These are phyloP conservation scores for Nymphaea colorata DNA, from an alignment of 164 flowering plant species.

Conservation along the genomic window DNA sequence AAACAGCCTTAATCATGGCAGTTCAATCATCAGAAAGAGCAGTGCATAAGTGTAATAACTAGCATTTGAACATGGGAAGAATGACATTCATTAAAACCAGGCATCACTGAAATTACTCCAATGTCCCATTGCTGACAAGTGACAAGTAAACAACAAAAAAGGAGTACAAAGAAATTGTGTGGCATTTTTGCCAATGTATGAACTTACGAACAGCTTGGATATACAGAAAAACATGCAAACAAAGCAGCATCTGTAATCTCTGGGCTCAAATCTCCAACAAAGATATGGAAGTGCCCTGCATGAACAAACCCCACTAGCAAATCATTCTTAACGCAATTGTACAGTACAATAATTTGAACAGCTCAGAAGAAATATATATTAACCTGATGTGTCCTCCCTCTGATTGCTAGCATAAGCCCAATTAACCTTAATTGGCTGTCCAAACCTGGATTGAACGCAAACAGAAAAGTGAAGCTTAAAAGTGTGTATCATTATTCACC, in stretches of 20 bases:
- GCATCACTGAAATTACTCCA: too few species aligned
- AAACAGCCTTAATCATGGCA: too few species aligned
- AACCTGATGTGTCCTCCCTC: constrained; percentile 66
- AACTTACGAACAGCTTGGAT: constrained; percentile 92
- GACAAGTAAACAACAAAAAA: too few species aligned
- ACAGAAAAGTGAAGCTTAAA: not conserved
- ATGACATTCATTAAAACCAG: too few species aligned
- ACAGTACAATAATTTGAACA: not conserved
- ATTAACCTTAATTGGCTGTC: constrained; percentile 74
- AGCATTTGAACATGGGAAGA: too few species aligned
- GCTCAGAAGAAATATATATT: not conserved
- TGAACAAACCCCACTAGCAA: not conserved
- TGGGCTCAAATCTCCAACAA: constrained; percentile 97
- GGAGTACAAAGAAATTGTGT: too few species aligned
- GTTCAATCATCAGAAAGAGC: too few species aligned
- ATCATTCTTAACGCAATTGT: not conserved
- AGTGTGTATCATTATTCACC: not conserved
- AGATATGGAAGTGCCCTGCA: constrained; percentile 82
- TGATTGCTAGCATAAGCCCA: constrained; percentile 79
- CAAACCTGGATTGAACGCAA: constrained; percentile 37
- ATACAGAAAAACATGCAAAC: constrained; percentile 87
- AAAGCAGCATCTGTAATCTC: constrained; percentile 97
- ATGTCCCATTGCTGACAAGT: too few species aligned
- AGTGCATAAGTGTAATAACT: too few species aligned
- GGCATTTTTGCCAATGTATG: not conserved